Evolutionary conservation across 768 basidiomycete species (phyloP), one percentile per base, ranked within the genome.

Genomic region (Chlorophyllum brunneum): DNA sequence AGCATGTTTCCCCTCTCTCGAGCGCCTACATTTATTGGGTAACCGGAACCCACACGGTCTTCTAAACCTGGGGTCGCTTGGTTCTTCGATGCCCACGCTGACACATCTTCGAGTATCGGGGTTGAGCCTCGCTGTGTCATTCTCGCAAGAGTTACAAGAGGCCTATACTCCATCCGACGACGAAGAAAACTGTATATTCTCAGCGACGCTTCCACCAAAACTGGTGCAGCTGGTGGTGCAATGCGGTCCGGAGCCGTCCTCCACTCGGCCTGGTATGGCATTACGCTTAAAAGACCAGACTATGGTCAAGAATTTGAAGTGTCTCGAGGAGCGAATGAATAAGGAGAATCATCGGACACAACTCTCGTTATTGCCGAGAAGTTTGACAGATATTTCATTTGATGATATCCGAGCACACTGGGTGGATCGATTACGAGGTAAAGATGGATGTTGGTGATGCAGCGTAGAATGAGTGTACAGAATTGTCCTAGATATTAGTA

Each of bases 21-120:
- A 64, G 38, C 65, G 63, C 13, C 70, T 82, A 0, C 76, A 75
- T 40, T 71, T 80, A 1, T 61, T 70, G 15, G 80, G 79, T 5
- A 78, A 79, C 56, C 65, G 75, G 13, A 80, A 79, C 41, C 79
- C 80, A 0, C 67, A 72, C 40, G 79, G 79, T 0, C 58, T 80
- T 0, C 63, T 82, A 5, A 64, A 73, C 36, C 53, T 69, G 27
- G 69, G 67, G 36, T 63, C 59, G 0, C 66, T 81, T 5, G 67
- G 67, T 23, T 62, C 66, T 4, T 67, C 71, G 0, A 78, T 68
- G 55, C 78, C 78, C 0, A 43, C 49, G 0, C 59, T 81, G 6
- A 66, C 60, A 8, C 63, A 71, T 31, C 61, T 81, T 11, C 61
- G 65, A 18, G 58, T 81, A 16, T 73, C 73, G 1, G 78, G 77